Base-by-base conservation (phyloP, 2,329 filamentous ascomycete genomes). In the Lomentospora prolificans region DNA sequence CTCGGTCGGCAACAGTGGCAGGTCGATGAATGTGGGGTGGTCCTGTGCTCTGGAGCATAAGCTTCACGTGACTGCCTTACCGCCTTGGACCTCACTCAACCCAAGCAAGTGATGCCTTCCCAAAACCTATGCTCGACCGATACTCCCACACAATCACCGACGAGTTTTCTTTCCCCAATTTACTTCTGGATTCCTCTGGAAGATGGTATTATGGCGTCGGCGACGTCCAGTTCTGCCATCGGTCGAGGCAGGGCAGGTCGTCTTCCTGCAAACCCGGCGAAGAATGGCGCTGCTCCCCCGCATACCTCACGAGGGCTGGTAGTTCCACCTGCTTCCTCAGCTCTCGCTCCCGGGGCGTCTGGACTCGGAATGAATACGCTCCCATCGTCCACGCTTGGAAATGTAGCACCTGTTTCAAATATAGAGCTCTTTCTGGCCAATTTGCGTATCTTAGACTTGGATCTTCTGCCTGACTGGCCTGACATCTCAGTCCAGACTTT, bases 401-500 rank as follows among this genome's bases (percentile, higher is more conserved):
- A 36, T n/a, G 8, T 50, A 28, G 19, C 27, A 1, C 53, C 44
- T 30, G 44, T 44, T 31, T 78, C 78, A 14, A 76, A 83, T 62
- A 65, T 86, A 33, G 69, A 77, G 14, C 75, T 90, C 9, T 94
- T 96, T 66, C 74, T 96, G 54, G 90, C 86, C 33, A 96, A 95
- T 66, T 71, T 96, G 41, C 86, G 85, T 39, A 80, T 97, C 3
- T 78, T 99, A 25, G 83, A 95, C 63, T 79, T 97, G 28, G 87
- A 96, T 64, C 73, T 79, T 52, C 78, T 78, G 0, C 74, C 81
- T 1, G 90, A 95, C 70, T 96, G 91, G 88, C 92, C 92, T 0
- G 77, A 72, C 17, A 87, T 96, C 57, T 84, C 81, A 1, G 66
- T 77, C 0, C 76, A 85, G 52, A 87, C 86, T 2, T 89, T 97